These are phyloP conservation scores for Hypsizygus marmoreus DNA, from an alignment of 768 basidiomycete species.

Conservation along the genomic window DNA sequence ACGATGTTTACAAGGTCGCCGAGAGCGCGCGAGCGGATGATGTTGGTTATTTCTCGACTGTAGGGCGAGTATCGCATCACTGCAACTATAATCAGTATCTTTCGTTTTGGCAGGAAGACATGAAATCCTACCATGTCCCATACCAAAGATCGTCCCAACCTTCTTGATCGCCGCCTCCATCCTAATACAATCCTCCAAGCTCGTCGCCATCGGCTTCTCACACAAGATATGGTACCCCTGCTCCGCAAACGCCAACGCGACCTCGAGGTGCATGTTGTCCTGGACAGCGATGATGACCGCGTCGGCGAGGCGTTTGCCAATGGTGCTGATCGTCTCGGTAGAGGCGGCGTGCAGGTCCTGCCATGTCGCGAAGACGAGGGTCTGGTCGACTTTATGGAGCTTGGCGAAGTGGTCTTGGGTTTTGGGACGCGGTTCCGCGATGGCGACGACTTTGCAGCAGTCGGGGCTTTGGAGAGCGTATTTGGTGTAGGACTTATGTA, in stretches of 20 bases:
- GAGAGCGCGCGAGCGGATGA: constrained; percentile 68
- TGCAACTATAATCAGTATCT: constrained; percentile 26
- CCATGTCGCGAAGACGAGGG: constrained; percentile 73
- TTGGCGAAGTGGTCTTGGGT: constrained; percentile 61
- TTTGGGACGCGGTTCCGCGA: constrained; percentile 79
- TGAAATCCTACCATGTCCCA: constrained; percentile 72
- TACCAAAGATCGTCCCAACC: constrained; percentile 76
- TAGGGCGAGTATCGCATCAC: constrained; percentile 91
- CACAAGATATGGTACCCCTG: constrained; percentile 90
- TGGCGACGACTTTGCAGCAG: constrained; percentile 75
- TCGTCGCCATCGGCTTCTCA: constrained; percentile 92
- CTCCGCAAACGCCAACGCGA: constrained; percentile 70
- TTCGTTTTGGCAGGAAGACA: background rate
- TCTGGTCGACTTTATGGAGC: constrained; percentile 60
- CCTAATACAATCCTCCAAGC: constrained; percentile 65
- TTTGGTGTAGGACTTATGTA: constrained; percentile 55
- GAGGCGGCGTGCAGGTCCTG: constrained; percentile 70
- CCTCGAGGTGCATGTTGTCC: constrained; percentile 76
- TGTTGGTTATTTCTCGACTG: constrained; percentile 64
- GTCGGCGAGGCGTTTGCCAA: constrained; percentile 76
- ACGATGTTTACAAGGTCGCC: constrained; percentile 82
- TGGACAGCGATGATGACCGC: constrained; percentile 82
- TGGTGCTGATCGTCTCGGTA: constrained; percentile 58
- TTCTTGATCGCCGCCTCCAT: constrained; percentile 75
- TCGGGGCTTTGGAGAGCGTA: constrained; percentile 65